Conservation (phyloP, 352 stramenopile genomes). For the Phytophthora vignae region DNA sequence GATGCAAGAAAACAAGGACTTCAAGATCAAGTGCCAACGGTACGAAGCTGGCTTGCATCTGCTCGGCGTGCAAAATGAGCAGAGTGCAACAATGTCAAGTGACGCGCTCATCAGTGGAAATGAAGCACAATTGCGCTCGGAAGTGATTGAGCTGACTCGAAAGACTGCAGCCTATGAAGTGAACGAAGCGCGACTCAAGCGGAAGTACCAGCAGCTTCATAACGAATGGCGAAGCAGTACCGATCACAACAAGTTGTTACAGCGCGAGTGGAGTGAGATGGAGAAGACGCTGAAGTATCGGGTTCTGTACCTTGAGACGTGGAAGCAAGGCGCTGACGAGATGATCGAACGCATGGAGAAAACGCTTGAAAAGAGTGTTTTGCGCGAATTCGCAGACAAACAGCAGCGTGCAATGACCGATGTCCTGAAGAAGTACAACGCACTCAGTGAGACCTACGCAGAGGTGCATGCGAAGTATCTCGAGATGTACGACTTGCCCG, state of each 20-base stretch:
- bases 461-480: conserved; percentile 64
- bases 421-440: conserved; percentile 50
- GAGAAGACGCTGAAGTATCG: conserved; percentile 88
- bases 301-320: conserved; percentile 93
- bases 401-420: conserved; percentile 42
- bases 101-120: conserved; percentile 35
- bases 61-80: conserved; percentile 43
- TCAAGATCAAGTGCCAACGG: conserved; percentile 57
- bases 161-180: conserved; percentile 85
- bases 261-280: conserved; percentile 89
- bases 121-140: conserved; percentile 49
- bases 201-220: conserved; percentile 65
- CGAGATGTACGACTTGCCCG: conserved; percentile 53
- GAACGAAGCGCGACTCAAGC: conserved; percentile 77
- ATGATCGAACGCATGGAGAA: conserved; percentile 72
- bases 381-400: conserved; percentile 55
- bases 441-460: conserved; percentile 50
- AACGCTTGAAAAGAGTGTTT: conserved; percentile 66
- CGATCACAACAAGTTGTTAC: conserved; percentile 44
- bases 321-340: conserved; percentile 79
- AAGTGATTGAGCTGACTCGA: conserved; percentile 77
- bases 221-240: conserved; percentile 48
- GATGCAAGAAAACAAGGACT: conserved; percentile 48
- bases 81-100: background rate
- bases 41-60: conserved; percentile 64